Evolutionary conservation across 2,329 filamentous ascomycete genomes (phyloP).

Genomic region (Lithohypha guttulata): DNA sequence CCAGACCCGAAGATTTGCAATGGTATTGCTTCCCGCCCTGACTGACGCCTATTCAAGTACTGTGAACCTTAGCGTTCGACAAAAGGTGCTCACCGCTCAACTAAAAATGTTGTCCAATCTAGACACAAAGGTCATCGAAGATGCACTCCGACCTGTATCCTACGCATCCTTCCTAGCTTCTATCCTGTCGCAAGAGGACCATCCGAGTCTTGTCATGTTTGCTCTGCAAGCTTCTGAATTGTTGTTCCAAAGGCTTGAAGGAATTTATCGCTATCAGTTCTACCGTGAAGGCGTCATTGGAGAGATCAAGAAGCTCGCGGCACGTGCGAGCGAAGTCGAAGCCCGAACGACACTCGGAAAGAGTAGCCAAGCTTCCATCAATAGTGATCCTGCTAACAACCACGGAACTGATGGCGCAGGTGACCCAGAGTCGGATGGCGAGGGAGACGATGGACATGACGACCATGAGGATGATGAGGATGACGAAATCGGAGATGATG

Average conservation of each 20-base stretch:
- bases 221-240: constrained; percentile 85
- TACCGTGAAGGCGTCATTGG: constrained; percentile 92
- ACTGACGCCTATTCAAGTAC: constrained; percentile 97
- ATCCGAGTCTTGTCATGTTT: constrained; percentile 72
- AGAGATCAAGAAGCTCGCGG: constrained; percentile 74
- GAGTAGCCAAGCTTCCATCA: constrained; percentile 7
- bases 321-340: constrained; percentile 25
- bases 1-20: constrained; percentile 80
- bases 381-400: constrained; percentile 1
- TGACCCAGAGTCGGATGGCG: constrained; percentile 36
- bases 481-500: constrained; percentile 38
- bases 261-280: constrained; percentile 90
- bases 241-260: constrained; percentile 69
- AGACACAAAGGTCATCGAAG: constrained; percentile 72
- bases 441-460: constrained; percentile 37
- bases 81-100: constrained; percentile 92
- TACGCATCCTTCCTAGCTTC: constrained; percentile 94
- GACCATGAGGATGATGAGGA: constrained; percentile 32
- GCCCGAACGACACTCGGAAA: constrained; percentile 5
- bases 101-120: constrained; percentile 95
- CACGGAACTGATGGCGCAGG: constrained; percentile 45
- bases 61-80: constrained; percentile 84
- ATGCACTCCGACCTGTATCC: constrained; percentile 75
- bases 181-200: constrained; percentile 90
- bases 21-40: constrained; percentile 86